phyloP scores from a whole-genome alignment of 1,139 yeast genomes.

The Scheffersomyces quercinus region DNA sequence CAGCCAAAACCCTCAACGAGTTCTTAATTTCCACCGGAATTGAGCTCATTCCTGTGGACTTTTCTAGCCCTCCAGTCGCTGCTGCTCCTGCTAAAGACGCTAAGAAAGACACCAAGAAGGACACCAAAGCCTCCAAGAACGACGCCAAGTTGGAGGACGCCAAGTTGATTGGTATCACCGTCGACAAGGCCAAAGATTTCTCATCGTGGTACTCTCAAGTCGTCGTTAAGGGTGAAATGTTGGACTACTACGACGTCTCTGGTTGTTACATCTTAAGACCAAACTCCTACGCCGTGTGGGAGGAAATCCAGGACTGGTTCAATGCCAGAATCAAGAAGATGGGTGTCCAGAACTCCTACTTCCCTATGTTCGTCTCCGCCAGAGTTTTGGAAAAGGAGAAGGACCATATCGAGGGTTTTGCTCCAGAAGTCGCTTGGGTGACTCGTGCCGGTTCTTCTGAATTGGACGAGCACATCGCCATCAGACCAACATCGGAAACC shows the following conservation, averaged over 20 bases:
- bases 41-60: conserved; percentile 59
- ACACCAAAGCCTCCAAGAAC: conserved; percentile 23
- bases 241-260: conserved; percentile 97
- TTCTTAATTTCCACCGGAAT: conserved; percentile 60
- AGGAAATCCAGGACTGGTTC: conserved; percentile 85
- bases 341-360: conserved; percentile 93
- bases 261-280: conserved; percentile 99
- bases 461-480: conserved; percentile 96
- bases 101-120: conserved; percentile 24
- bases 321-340: conserved; percentile 75
- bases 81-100: conserved; percentile 22
- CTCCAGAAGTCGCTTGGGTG: conserved; percentile 99
- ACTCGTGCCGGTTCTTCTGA: conserved; percentile 94
- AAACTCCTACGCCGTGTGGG: conserved; percentile 94
- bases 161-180: conserved; percentile 93
- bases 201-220: conserved; percentile 98
- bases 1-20: conserved; percentile 52
- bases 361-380: conserved; percentile 97
- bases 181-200: conserved; percentile 87
- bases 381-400: conserved; percentile 94
- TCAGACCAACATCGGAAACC: conserved; percentile 98
- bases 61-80: conserved; percentile 41
- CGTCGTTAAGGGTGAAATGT: conserved; percentile 93
- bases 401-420: conserved; percentile 98
- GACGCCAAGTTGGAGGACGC: conserved; percentile 78